A percentile compares a stretch with the other conserved stretches of the same genome.
phyloP scores from a whole-genome alignment of 345 rosid genomes.

The Hypericum androsaemum region DNA sequence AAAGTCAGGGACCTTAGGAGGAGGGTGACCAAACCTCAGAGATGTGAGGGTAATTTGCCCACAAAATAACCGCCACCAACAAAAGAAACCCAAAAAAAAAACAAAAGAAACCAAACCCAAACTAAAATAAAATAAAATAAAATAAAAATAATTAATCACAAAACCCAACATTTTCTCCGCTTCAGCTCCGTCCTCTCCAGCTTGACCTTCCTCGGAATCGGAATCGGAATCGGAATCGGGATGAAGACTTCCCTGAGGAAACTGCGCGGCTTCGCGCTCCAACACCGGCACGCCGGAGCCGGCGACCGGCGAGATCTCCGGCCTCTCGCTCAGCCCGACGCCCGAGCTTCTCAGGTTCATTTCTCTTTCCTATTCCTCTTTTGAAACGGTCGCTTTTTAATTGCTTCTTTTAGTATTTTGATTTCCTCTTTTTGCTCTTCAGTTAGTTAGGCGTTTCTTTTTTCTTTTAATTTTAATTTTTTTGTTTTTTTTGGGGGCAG shows the following conservation, averaged over 20 bases:
- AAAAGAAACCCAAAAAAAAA: too few species aligned
- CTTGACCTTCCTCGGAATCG: conserved; percentile 3
- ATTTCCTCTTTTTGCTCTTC: background rate
- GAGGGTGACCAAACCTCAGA: too few species aligned
- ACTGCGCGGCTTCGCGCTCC: conserved; percentile 48
- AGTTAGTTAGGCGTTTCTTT: background rate
- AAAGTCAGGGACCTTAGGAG: too few species aligned
- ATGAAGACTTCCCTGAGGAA: conserved; percentile 72
- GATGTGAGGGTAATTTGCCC: too few species aligned
- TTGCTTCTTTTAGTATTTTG: background rate
- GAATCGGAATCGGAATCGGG: conserved; percentile 1
- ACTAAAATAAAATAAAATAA: background rate
- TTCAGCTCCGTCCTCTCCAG: background rate
- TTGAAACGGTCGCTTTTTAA: too few species aligned
- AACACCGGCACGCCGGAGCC: conserved; percentile 18
- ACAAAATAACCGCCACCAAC: too few species aligned
- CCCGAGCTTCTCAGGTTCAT: conserved; percentile 62
- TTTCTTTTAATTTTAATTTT: background rate
- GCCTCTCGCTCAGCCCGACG: conserved; percentile 39
- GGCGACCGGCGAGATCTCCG: conserved; percentile 40
- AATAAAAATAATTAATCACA: too few species aligned
- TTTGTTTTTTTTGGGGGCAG: background rate
- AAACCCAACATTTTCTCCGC: background rate
- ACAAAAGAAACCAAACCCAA: too few species aligned
- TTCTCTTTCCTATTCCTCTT: background rate